Conservation (phyloP, 1,284 basidiomycete genomes). For the Erythrobasidium hasegawianum region DNA sequence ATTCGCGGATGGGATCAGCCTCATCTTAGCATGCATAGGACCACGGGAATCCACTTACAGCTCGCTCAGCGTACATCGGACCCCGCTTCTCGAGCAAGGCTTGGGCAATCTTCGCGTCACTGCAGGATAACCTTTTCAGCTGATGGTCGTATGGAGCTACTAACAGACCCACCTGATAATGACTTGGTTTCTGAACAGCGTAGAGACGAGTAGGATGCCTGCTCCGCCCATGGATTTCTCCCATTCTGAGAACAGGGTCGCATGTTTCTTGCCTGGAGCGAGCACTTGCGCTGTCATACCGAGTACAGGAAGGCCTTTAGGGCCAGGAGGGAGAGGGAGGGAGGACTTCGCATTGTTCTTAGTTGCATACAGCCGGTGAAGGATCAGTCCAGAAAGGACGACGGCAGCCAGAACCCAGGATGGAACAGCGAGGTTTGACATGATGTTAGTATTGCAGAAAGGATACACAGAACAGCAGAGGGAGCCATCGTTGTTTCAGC, state of each 20-base stretch:
- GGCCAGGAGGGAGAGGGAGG: slow-evolving; percentile 17
- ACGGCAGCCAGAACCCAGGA: not conserved
- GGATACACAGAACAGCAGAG: no score
- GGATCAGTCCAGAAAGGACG: not conserved
- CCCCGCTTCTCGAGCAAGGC: slow-evolving; percentile 17
- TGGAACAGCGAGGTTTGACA: not conserved
- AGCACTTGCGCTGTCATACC: slow-evolving; percentile 19
- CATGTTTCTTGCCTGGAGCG: slow-evolving; percentile 5
- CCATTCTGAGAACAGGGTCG: slow-evolving; percentile 12
- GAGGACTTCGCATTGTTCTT: not conserved
- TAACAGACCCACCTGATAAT: slow-evolving; percentile 9
- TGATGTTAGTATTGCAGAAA: not conserved
- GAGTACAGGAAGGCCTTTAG: slow-evolving; percentile 10
- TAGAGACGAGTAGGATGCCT: slow-evolving; percentile 7
- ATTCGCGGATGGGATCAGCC: not conserved
- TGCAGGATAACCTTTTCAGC: not conserved
- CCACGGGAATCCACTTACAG: not conserved
- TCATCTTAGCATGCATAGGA: not conserved
- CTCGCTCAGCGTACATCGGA: not conserved
- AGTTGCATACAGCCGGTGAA: not conserved
- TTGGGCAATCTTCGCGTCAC: slow-evolving; percentile 20
- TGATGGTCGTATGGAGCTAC: no score
- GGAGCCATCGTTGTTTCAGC: not conserved
- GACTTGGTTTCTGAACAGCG: slow-evolving; percentile 17
- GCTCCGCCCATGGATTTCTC: not conserved